A percentile compares a stretch with the other conserved stretches of the same genome.
phyloP scores from a whole-genome alignment of 139 green algal species.

The Chlorokybus atmophyticus region DNA sequence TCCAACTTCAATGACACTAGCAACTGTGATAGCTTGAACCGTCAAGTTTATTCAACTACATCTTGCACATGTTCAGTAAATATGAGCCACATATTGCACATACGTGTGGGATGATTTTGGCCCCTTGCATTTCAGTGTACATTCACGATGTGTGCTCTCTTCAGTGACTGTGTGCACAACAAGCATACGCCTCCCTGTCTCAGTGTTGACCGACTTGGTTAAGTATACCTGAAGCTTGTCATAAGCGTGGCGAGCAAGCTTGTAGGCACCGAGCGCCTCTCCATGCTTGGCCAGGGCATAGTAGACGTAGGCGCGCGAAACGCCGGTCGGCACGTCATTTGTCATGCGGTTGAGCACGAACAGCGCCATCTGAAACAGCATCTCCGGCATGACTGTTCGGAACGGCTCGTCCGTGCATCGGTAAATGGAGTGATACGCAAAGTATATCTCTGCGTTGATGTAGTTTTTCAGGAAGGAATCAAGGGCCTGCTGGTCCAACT shows the following conservation, averaged over 20 bases:
- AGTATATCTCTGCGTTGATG: constrained; percentile 52
- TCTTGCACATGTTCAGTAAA: no score
- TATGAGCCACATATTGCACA: no score
- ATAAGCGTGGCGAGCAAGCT: constrained; percentile 61
- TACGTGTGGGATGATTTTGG: no score
- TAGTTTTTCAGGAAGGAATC: constrained; percentile 44
- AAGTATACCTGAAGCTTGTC: constrained; percentile 42
- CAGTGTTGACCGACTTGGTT: no score
- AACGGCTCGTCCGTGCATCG: constrained; percentile 39
- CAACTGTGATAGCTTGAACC: no score
- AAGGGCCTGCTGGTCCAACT: constrained; percentile 28
- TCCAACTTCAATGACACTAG: no score
- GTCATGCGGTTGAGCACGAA: constrained; percentile 43
- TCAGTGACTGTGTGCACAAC: no score
- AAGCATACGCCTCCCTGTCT: no score
- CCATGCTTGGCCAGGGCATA: constrained; percentile 43
- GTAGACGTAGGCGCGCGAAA: constrained; percentile 37
- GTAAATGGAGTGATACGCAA: constrained; percentile 55
- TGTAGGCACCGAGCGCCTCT: constrained; percentile 50
- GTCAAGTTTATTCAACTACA: no score
- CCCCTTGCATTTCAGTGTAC: no score
- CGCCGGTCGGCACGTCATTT: constrained; percentile 17
- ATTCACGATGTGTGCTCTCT: no score
- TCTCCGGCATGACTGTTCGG: constrained; percentile 25
- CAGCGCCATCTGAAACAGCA: constrained; percentile 46